Conservation (phyloP, 2,329 filamentous ascomycete genomes). For the Parafenestella ontariensis region DNA sequence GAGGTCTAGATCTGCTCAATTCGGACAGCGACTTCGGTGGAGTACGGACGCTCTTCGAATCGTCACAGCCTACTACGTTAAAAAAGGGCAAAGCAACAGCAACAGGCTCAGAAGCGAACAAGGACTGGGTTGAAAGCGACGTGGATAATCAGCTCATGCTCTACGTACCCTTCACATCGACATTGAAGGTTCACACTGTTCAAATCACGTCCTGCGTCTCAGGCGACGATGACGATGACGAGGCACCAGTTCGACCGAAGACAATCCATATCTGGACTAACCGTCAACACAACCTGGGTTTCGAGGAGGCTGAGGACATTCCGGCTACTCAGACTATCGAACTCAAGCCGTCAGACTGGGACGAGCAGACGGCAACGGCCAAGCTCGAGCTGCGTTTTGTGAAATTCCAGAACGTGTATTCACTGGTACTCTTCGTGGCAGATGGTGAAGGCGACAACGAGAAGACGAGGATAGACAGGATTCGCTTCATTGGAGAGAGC, state of each 20-base stretch:
- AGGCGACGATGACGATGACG: slow-evolving; percentile 68
- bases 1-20: slow-evolving; percentile 86
- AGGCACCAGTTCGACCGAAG: slow-evolving; percentile 79
- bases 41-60: slow-evolving; percentile 77
- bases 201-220: slow-evolving; percentile 84
- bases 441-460: slow-evolving; percentile 82
- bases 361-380: slow-evolving; percentile 57
- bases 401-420: slow-evolving; percentile 95
- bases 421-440: slow-evolving; percentile 85
- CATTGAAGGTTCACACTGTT: slow-evolving; percentile 84
- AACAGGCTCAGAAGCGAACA: slow-evolving; percentile 60
- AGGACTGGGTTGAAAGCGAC: slow-evolving; percentile 94
- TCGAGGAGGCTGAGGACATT: slow-evolving; percentile 91
- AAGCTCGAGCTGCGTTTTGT: slow-evolving; percentile 79
- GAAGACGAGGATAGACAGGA: slow-evolving; percentile 81
- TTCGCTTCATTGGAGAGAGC: slow-evolving; percentile 83
- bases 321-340: slow-evolving; percentile 80
- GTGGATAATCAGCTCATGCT: slow-evolving; percentile 97
- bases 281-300: slow-evolving; percentile 86
- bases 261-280: slow-evolving; percentile 89
- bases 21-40: slow-evolving; percentile 77
- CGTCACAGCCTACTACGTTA: slow-evolving; percentile 69
- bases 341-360: slow-evolving; percentile 79
- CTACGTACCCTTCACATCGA: slow-evolving; percentile 86
- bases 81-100: slow-evolving; percentile 59